phyloP scores from a whole-genome alignment of 2,329 filamentous ascomycete genomes.

The Aspergillus viridinutans region DNA sequence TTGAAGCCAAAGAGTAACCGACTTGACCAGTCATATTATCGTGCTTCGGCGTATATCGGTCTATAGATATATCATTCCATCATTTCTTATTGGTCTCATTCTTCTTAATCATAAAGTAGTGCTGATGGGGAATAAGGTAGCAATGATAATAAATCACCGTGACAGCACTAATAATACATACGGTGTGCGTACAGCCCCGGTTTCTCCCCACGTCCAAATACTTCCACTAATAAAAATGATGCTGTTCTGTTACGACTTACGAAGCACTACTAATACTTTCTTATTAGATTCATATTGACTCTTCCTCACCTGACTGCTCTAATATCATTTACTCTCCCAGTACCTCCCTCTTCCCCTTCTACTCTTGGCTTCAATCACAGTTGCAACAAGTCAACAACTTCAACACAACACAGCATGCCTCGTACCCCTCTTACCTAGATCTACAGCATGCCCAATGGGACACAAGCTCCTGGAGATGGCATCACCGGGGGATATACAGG shows the following conservation, averaged over 20 bases:
- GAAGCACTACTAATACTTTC: neutral
- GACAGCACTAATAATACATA: too few species aligned
- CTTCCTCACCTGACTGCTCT: neutral
- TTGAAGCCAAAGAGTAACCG: too few species aligned
- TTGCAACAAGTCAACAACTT: neutral
- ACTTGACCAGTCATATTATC: neutral
- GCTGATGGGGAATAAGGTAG: too few species aligned
- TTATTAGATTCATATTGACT: neutral
- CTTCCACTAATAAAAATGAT: neutral
- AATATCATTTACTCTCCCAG: neutral
- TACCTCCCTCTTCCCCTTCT: neutral
- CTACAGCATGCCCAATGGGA: constrained; percentile 22
- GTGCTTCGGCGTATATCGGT: neutral
- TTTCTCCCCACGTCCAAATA: neutral
- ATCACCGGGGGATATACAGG: constrained; percentile 36
- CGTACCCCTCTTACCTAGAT: constrained; percentile 2
- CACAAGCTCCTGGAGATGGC: constrained; percentile 27
- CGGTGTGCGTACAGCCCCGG: neutral
- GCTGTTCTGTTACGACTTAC: neutral
- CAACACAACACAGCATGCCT: constrained; percentile 1
- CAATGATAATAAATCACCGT: too few species aligned
- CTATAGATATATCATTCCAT: neutral
- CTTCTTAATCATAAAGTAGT: too few species aligned
- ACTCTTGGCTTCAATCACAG: constrained; percentile 1
- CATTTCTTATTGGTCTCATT: too few species aligned